These are phyloP conservation scores for Silybum marianum DNA, from an alignment of 129 eudicot species.

Conservation along the genomic window DNA sequence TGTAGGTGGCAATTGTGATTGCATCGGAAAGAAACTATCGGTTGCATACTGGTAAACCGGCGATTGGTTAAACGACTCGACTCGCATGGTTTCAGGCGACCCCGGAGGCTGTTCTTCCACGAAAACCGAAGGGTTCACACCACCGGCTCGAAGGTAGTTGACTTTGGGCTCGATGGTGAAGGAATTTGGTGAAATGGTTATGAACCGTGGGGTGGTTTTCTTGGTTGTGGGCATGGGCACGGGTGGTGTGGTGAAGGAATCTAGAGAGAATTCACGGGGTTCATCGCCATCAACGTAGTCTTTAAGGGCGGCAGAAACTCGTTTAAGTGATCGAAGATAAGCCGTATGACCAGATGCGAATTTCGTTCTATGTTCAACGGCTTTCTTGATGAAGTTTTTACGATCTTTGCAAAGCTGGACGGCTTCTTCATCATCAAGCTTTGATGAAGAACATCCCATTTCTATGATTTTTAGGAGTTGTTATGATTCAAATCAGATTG, in stretches of 20 bases:
- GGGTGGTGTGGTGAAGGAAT: constrained; percentile 62
- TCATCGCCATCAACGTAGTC: constrained; percentile 87
- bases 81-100: constrained; percentile 67
- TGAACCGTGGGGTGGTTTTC: constrained; percentile 63
- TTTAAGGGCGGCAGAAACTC: constrained; percentile 86
- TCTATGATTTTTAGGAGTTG: constrained; percentile 38
- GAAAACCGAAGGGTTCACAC: constrained; percentile 54
- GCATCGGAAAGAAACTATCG: constrained; percentile 73
- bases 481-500: constrained; percentile 42
- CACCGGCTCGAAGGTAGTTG: constrained; percentile 60
- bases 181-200: constrained; percentile 78
- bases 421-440: constrained; percentile 87
- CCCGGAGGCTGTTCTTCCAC: constrained; percentile 79
- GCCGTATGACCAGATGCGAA: constrained; percentile 86
- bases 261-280: constrained; percentile 71
- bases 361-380: constrained; percentile 76
- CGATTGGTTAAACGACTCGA: constrained; percentile 58
- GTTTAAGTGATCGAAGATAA: constrained; percentile 70
- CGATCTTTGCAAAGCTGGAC: constrained; percentile 90
- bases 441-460: constrained; percentile 99
- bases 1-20: constrained; percentile 47
- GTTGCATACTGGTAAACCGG: constrained; percentile 68
- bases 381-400: constrained; percentile 88
- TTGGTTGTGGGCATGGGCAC: constrained; percentile 53
- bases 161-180: constrained; percentile 59